These are phyloP conservation scores for Vanderwaltozyma polyspora DNA, from an alignment of 805 yeast genomes.

Conservation along the genomic window DNA sequence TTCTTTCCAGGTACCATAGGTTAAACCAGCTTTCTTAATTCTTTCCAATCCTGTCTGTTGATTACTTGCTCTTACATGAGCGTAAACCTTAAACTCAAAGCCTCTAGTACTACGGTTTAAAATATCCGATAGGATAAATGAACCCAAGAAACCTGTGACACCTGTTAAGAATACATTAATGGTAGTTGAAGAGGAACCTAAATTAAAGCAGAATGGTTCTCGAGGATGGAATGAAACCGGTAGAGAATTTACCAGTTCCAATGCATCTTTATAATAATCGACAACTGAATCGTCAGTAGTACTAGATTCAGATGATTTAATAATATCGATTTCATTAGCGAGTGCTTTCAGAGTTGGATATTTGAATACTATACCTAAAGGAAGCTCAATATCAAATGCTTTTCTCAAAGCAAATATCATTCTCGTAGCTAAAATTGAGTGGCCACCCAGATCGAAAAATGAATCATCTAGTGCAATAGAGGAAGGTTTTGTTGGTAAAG, in stretches of 20 bases:
- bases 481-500: slow-evolving; percentile 79
- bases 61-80: slow-evolving; percentile 83
- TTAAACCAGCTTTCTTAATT: slow-evolving; percentile 58
- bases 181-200: slow-evolving; percentile 23
- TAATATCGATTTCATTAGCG: slow-evolving; percentile 57
- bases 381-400: slow-evolving; percentile 65
- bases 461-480: slow-evolving; percentile 69
- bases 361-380: slow-evolving; percentile 82
- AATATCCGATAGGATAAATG: slow-evolving; percentile 73
- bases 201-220: slow-evolving; percentile 18
- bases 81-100: slow-evolving; percentile 48
- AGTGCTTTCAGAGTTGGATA: slow-evolving; percentile 76
- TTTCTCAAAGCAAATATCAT: slow-evolving; percentile 90
- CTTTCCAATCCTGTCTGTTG: slow-evolving; percentile 64
- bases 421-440: slow-evolving; percentile 90
- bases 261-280: slow-evolving; percentile 69
- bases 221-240: slow-evolving; percentile 36
- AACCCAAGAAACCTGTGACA: slow-evolving; percentile 91
- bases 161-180: slow-evolving; percentile 82
- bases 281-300: slow-evolving; percentile 17
- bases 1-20: slow-evolving; percentile 61
- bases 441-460: slow-evolving; percentile 96
- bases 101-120: slow-evolving; percentile 39
- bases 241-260: slow-evolving; percentile 34
- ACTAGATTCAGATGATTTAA: slow-evolving; percentile 29